A percentile compares a stretch with the other conserved stretches of the same genome.
phyloP scores from a whole-genome alignment of 805 yeast genomes.

The Yarrowia bubula region DNA sequence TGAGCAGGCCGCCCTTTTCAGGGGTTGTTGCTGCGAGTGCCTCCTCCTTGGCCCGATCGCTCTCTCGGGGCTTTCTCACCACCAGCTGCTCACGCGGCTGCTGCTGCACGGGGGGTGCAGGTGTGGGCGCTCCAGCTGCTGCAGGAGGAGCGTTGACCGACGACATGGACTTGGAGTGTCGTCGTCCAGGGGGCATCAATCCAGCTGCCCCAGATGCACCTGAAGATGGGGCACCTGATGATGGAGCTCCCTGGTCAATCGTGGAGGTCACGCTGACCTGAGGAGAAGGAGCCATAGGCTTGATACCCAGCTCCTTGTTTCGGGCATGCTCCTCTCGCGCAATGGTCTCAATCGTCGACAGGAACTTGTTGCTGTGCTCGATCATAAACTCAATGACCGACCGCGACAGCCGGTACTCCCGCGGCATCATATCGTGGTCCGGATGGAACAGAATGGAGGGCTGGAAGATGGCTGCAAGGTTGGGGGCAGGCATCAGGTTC shows the following conservation, averaged over 20 bases:
- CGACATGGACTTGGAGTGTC: slow-evolving; percentile 21
- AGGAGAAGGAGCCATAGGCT: slow-evolving; percentile 14
- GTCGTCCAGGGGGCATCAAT: slow-evolving; percentile 21
- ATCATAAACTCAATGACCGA: slow-evolving; percentile 85
- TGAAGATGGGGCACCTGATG: not conserved
- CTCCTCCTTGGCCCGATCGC: slow-evolving; percentile 20
- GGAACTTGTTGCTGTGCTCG: slow-evolving; percentile 74
- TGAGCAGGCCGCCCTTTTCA: slow-evolving; percentile 18
- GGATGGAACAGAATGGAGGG: slow-evolving; percentile 95
- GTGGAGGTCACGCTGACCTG: slow-evolving; percentile 12
- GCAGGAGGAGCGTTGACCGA: slow-evolving; percentile 11
- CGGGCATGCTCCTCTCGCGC: slow-evolving; percentile 38
- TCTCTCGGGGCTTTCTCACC: slow-evolving; percentile 22
- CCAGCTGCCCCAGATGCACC: not conserved
- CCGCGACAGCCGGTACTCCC: slow-evolving; percentile 84
- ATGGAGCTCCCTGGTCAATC: not conserved
- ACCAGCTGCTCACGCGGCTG: slow-evolving; percentile 14
- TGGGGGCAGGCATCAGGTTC: slow-evolving; percentile 88
- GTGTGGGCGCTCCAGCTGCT: not conserved
- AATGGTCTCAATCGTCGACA: slow-evolving; percentile 49
- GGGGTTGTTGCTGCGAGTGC: not conserved
- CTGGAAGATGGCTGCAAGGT: slow-evolving; percentile 93
- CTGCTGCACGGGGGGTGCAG: not conserved
- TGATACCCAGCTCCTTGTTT: slow-evolving; percentile 16
- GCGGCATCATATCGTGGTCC: slow-evolving; percentile 86